These are phyloP conservation scores for Talaromyces marneffei DNA, from an alignment of 2,329 filamentous ascomycete genomes.

Conservation along the genomic window DNA sequence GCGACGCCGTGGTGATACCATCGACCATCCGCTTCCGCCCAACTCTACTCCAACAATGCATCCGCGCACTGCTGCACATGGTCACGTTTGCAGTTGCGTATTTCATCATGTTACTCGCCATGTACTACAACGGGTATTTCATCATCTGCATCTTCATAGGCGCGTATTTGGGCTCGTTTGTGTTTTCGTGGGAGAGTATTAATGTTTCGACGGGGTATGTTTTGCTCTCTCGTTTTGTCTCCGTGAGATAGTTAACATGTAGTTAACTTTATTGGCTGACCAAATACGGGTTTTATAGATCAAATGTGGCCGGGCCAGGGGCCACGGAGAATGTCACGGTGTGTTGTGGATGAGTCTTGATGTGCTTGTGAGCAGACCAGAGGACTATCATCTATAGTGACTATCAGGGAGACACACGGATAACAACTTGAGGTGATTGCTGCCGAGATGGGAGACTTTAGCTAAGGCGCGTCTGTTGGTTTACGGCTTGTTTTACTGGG, in stretches of 20 bases:
- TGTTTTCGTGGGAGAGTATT: constrained; percentile 63
- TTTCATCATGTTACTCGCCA: constrained; percentile 65
- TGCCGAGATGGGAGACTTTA: no score
- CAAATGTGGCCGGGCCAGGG: not conserved
- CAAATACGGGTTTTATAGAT: not conserved
- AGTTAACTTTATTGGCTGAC: not conserved
- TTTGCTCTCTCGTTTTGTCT: not conserved
- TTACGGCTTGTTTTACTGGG: no score
- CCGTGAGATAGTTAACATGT: no score
- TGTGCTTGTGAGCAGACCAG: no score
- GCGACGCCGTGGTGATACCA: not conserved
- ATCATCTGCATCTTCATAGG: constrained; percentile 78
- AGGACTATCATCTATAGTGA: no score
- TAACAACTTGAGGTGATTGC: no score
- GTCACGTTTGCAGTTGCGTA: constrained; percentile 70
- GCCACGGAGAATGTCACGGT: constrained; percentile 13
- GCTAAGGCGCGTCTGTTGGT: no score
- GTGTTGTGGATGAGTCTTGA: constrained; percentile 14
- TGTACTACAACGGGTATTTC: constrained; percentile 66
- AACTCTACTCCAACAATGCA: constrained; percentile 57
- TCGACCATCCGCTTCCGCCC: constrained; percentile 40
- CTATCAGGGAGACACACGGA: not conserved
- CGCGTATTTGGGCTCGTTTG: constrained; percentile 63
- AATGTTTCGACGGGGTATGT: constrained; percentile 12
- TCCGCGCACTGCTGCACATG: constrained; percentile 63